Evolutionary conservation across 352 stramenopile species (phyloP), one percentile per base, ranked within the genome.

Genomic region (Phytophthora citrophthora): DNA sequence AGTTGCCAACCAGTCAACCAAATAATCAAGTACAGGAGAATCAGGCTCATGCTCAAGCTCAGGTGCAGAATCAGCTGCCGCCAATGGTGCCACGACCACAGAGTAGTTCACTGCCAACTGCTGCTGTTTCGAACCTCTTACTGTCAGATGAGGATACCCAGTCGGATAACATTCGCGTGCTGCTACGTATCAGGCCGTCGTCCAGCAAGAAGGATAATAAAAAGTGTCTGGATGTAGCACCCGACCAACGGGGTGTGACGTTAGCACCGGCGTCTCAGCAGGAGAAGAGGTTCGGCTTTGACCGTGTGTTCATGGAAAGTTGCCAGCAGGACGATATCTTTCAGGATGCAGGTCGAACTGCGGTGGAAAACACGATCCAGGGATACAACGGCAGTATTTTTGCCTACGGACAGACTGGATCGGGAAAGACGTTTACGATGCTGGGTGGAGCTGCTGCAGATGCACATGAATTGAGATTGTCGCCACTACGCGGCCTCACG

Each of bases 311-410:
- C 45, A 62, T 64, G 0, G 79, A 90, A 29, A 73, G n/a, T 10
- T 85, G 81, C 18, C 71, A 76, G 16, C 90, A 97, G 61, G 84
- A 90, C 41, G 76, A 93, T 38, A 73, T 97, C 23, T 96, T 96
- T 64, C 65, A 89, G 31, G 78, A 90, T 46, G 83, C 81, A 12
- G 90, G 89, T 11, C 68, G 81, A 15, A 78, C 81, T 1, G 86
- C 91, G 0, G 86, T 96, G 7, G 88, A 95, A 45, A 94, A 91
- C 50, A 87, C 83, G 0, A 75, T 97, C 29, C 61, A 89, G 26
- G 90, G 90, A 13, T 97, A 93, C 67, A 95, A 97, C 55, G 90
- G 90, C 32, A 94, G 86, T 56, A 92, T 97, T 51, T 96, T 97
- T 46, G 90, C 90, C 5, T 97, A 96, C 51, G 90, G 90, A 20